Percentiles rank a stretch among this genome's conserved stretches.
phyloP scores from a whole-genome alignment of 2,329 filamentous ascomycete species.

The Aspergillus viridinutans region DNA sequence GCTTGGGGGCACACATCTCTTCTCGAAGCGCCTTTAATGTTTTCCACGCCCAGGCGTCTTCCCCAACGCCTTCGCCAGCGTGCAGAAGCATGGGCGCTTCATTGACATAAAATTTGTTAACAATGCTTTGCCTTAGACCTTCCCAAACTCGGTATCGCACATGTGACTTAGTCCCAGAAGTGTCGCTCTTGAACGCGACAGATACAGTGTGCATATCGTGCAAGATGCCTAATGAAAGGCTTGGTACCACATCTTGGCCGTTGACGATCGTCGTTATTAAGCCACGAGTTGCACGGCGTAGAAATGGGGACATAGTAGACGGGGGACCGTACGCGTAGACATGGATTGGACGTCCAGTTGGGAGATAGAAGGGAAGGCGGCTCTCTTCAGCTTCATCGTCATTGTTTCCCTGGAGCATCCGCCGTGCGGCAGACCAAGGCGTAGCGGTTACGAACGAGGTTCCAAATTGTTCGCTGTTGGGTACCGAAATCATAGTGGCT shows the following conservation, averaged over 20 bases:
- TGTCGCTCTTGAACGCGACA: constrained; percentile 68
- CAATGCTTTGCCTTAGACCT: constrained; percentile 58
- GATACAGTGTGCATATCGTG: constrained; percentile 72
- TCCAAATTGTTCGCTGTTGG: constrained; percentile 45
- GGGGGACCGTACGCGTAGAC: constrained; percentile 77
- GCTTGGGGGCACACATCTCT: constrained; percentile 64
- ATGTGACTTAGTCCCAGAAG: constrained; percentile 62
- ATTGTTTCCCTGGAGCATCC: constrained; percentile 33
- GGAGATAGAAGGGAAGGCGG: constrained; percentile 48
- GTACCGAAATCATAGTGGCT: constrained; percentile 67
- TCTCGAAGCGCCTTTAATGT: constrained; percentile 63
- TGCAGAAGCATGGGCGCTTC: constrained; percentile 42
- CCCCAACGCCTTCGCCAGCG: constrained; percentile 51
- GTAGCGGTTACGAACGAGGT: constrained; percentile 61
- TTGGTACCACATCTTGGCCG: constrained; percentile 69
- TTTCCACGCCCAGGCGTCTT: constrained; percentile 64
- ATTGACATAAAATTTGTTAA: constrained; percentile 57
- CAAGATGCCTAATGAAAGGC: constrained; percentile 67
- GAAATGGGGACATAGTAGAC: constrained; percentile 64
- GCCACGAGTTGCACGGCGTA: constrained; percentile 66
- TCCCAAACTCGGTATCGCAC: constrained; percentile 64
- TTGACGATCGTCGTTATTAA: constrained; percentile 72
- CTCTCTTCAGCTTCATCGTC: constrained; percentile 14
- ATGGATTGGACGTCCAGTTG: constrained; percentile 66
- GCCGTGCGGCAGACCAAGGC: constrained; percentile 31